These are phyloP conservation scores for Globisporangium nodosum DNA, from an alignment of 352 stramenopile species.

Conservation along the genomic window DNA sequence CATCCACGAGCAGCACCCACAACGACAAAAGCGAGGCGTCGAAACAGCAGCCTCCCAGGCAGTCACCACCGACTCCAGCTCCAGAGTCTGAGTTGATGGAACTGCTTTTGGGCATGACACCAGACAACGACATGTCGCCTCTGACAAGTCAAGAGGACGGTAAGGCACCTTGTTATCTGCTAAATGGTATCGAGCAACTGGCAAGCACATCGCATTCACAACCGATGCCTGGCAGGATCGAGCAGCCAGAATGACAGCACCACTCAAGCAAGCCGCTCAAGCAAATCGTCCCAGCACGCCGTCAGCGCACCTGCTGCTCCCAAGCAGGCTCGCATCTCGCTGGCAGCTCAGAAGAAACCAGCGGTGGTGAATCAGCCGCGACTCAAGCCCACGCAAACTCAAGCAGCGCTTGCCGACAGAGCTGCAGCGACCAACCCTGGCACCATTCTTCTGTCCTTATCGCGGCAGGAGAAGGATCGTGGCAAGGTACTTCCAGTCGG, in stretches of 20 bases:
- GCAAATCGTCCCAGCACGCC: neutral
- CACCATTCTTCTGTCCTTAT: neutral
- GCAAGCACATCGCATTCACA: neutral
- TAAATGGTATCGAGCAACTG: neutral
- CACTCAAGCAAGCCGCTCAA: neutral
- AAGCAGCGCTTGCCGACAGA: neutral
- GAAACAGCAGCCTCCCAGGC: neutral
- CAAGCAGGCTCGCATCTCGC: neutral
- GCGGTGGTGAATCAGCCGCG: neutral
- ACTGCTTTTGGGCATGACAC: neutral
- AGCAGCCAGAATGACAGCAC: neutral
- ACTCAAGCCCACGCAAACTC: neutral
- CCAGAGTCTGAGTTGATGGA: slow-evolving; percentile 1
- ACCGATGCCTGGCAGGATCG: neutral
- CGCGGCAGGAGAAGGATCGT: neutral
- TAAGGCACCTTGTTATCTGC: neutral
- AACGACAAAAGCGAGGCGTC: neutral
- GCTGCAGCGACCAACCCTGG: neutral
- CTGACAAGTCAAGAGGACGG: slow-evolving; percentile 11
- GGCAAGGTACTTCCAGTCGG: neutral
- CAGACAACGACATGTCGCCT: slow-evolving; percentile 1
- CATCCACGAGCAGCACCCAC: neutral
- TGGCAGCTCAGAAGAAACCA: neutral
- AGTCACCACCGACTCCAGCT: neutral
- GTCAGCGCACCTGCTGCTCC: neutral